These are phyloP conservation scores for Suillus variegatus DNA, from an alignment of 768 basidiomycete genomes.

Conservation along the genomic window DNA sequence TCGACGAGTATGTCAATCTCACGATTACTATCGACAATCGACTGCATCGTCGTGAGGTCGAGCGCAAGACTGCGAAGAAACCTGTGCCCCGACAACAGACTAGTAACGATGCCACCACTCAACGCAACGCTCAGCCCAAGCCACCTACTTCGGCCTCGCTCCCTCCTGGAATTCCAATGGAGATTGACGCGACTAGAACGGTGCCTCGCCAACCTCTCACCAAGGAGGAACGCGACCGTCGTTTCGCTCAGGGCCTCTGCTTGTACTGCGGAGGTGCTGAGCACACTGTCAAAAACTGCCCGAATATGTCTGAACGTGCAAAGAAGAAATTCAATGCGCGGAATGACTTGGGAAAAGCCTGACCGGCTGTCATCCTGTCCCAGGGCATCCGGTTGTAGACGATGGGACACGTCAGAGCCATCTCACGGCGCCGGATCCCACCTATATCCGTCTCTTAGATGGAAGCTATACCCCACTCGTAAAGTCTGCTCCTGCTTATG, in stretches of 20 bases:
- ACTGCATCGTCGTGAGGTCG: conserved; percentile 21
- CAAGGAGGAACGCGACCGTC: conserved; percentile 24
- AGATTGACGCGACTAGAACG: conserved; percentile 26
- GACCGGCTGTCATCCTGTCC: background rate
- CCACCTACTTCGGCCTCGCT: background rate
- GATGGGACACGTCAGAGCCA: background rate
- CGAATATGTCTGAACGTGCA: too few relatives aligned
- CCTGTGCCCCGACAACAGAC: too few relatives aligned
- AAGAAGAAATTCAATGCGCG: too few relatives aligned
- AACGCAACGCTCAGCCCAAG: too few relatives aligned
- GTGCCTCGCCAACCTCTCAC: conserved; percentile 27
- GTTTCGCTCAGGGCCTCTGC: too few relatives aligned
- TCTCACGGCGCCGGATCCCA: background rate
- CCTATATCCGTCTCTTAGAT: background rate
- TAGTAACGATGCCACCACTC: too few relatives aligned
- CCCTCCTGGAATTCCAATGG: conserved; percentile 27
- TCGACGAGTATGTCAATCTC: conserved; percentile 21
- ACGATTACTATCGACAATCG: conserved; percentile 29
- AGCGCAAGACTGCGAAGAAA: conserved; percentile 12
- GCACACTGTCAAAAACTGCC: too few relatives aligned
- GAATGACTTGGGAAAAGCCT: background rate
- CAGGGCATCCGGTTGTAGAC: background rate
- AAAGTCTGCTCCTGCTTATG: background rate
- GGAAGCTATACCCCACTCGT: background rate
- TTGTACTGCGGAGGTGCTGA: too few relatives aligned